Evolutionary conservation across 2,329 filamentous ascomycete species (phyloP).

Genomic region (Cephalotrichum gorgonifer): DNA sequence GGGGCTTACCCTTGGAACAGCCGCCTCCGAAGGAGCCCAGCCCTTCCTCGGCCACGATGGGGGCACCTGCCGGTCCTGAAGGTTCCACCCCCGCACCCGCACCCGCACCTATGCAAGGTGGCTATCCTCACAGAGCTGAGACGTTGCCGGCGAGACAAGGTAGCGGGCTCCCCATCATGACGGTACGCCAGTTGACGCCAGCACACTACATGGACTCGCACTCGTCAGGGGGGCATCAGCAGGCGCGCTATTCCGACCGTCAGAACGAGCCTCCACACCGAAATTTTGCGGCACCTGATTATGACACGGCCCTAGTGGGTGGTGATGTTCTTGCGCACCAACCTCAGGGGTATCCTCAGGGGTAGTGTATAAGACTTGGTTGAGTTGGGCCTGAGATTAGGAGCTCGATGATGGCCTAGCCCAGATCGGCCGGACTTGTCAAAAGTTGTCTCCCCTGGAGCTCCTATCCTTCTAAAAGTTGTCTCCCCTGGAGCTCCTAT

Average conservation of each 20-base stretch:
- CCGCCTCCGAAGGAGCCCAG: background rate
- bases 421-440: no score
- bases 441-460: no score
- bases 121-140: background rate
- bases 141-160: background rate
- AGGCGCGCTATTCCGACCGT: background rate
- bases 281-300: background rate
- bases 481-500: no score
- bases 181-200: background rate
- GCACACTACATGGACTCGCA: background rate
- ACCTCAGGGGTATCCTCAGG: background rate
- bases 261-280: background rate
- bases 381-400: no score
- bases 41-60: background rate
- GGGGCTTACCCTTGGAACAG: conserved; percentile 8
- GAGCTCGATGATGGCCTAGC: no score
- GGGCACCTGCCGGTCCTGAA: background rate
- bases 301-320: background rate
- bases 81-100: background rate
- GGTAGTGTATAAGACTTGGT: no score
- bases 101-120: background rate
- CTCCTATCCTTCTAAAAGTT: no score
- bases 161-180: background rate
- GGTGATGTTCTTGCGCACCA: background rate
- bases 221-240: background rate